These are phyloP conservation scores for Zymoseptoria tritici DNA, from an alignment of 2,329 filamentous ascomycete genomes.

Conservation along the genomic window DNA sequence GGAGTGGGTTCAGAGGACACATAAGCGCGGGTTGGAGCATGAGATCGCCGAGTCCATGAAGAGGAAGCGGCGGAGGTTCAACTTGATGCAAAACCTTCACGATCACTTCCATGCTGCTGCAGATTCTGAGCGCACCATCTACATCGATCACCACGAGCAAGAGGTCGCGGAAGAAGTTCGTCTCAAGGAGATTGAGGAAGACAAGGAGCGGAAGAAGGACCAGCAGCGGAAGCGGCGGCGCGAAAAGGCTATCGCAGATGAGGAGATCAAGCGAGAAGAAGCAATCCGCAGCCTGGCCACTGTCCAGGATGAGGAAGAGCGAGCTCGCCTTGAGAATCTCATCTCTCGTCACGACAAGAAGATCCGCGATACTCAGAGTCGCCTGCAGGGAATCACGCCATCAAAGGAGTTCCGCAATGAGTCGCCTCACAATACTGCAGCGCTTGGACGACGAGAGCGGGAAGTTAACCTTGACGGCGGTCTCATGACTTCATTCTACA, in stretches of 20 bases:
- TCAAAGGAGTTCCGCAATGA: slow-evolving; percentile 66
- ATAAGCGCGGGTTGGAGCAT: slow-evolving; percentile 64
- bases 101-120: slow-evolving; percentile 60
- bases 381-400: slow-evolving; percentile 72
- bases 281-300: slow-evolving; percentile 70
- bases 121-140: slow-evolving; percentile 65
- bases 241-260: slow-evolving; percentile 88
- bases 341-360: slow-evolving; percentile 89
- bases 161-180: slow-evolving; percentile 80
- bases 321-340: slow-evolving; percentile 71
- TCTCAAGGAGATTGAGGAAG: slow-evolving; percentile 79
- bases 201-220: slow-evolving; percentile 99
- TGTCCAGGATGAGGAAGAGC: slow-evolving; percentile 74
- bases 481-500: slow-evolving; percentile 73
- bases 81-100: slow-evolving; percentile 49
- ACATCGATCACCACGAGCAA: slow-evolving; percentile 67
- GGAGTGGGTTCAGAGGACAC: slow-evolving; percentile 47
- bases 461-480: slow-evolving; percentile 78
- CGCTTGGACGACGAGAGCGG: slow-evolving; percentile 23
- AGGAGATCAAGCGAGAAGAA: slow-evolving; percentile 72
- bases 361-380: slow-evolving; percentile 79
- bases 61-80: slow-evolving; percentile 56
- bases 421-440: slow-evolving; percentile 41
- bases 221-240: slow-evolving; percentile 96
- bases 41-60: slow-evolving; percentile 56